Evolutionary conservation across 768 basidiomycete genomes (phyloP), one percentile per base, ranked within the genome.

Genomic region (Polyporus arcularius): DNA sequence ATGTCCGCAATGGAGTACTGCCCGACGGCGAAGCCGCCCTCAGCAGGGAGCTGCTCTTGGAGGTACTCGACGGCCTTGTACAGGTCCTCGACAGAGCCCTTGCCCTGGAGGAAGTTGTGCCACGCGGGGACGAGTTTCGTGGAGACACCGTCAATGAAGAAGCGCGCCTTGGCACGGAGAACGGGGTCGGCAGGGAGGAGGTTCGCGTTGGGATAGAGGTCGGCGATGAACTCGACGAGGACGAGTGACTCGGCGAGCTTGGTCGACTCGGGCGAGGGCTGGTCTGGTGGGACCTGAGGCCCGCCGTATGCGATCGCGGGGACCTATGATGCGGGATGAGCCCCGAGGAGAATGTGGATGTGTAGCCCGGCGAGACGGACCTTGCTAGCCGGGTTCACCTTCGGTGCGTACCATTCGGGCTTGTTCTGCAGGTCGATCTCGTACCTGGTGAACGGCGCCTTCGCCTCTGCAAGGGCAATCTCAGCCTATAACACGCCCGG

Each of bases 361-460:
- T 26, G 21, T 26, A 1, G 21, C 1, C 2, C 9, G 42, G 15
- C 42, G 42, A 21, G 12, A 40, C 55, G 21, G n/a, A 85, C 87
- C 80, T 88, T 89, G 74, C 82, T 81, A 0, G 82, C 86, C 1
- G 84, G 84, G 71, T 89, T 90, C 40, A 90, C 81, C 60, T 84
- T 79, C 0, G 81, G 79, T 0, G 82, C 82, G 67, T 86, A 88
- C 88, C 87, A 89, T 52, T 80, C 82, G 0, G 88, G 87, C 72
- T 89, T 90, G 75, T 86, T 85, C 66, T 61, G 55, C n/a, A 90
- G 71, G 67, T 88, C 84, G 50, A 90, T 82, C 64, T 87, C 80
- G 61, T 76, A 86, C 11, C 77, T 71, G 32, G 76, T 82, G 69
- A 76, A 83, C 0, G 77, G 65, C 3, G 82, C 76, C 5, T 79